Evolutionary conservation across 2,329 filamentous ascomycete species (phyloP), one percentile per base, ranked within the genome.

Genomic region (Aureobasidium sp.): DNA sequence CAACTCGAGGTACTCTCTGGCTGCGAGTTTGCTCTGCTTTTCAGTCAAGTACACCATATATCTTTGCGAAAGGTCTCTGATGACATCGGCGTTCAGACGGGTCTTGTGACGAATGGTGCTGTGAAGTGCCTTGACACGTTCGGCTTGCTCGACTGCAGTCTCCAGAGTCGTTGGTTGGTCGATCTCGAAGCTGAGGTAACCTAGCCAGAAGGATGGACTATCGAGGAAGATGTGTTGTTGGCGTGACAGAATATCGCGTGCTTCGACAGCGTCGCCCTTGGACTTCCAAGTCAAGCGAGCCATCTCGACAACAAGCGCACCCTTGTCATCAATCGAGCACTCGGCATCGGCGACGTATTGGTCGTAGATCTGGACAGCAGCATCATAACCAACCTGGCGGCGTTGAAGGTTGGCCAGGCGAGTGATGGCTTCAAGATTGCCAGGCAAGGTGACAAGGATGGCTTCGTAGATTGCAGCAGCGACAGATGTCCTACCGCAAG

Each of bases 21-120:
- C 93, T 2, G 90, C 84, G 36, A 92, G 85, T 72, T 91, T 89
- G 64, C 85, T 86, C 15, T 93, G 92, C 59, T 89, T 82, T 68
- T 95, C 87, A 65, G 96, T 84, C 39, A 99, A 79, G 70, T 94
- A 97, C 13, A 82, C 78, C 79, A 97, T 85, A 74, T 97, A 99
- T 61, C 82, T 78, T 64, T 89, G 83, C 44, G 87, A 86, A 5
- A 99, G 77, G 48, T 91, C 88, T 72, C 87, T 89, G 74, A 93
- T 87, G 0, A 84, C 82, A 0, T 82, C 75, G 1, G 83, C 72
- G 0, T 86, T 83, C 62, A 97, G 81, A 11, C 83, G 84, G 66
- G 88, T 91, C 75, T 88, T 90, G 52, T 81, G 79, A 36, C 87
- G 83, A 68, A 96, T 83, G 68, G 90, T 85, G 27, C 89, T 83